These are phyloP conservation scores for Micractinium conductrix DNA, from an alignment of 139 green algal species.

Conservation along the genomic window DNA sequence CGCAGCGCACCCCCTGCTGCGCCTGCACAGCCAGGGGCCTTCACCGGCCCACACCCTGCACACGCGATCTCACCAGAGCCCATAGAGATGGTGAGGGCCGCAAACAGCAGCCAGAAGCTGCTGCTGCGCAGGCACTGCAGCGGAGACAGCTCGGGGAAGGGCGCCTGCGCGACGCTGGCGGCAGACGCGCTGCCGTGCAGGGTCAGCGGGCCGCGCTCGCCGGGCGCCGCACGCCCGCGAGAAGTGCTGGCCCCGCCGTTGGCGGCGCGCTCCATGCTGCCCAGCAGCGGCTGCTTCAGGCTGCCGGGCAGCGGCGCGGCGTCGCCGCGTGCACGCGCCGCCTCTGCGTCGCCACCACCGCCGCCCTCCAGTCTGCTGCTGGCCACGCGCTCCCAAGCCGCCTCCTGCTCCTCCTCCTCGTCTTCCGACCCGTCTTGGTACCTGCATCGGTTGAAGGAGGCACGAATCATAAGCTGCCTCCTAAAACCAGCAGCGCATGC, in stretches of 20 bases:
- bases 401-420: background rate
- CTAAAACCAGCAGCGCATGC: too few relatives aligned
- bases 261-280: background rate
- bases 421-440: background rate
- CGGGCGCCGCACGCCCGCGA: background rate
- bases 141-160: constrained; percentile 38
- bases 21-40: background rate
- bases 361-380: background rate
- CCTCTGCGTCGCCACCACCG: background rate
- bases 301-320: too few relatives aligned
- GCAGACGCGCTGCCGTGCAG: background rate
- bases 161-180: background rate
- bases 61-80: constrained; percentile 54
- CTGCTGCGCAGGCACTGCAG: constrained; percentile 43
- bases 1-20: background rate
- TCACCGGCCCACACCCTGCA: too few relatives aligned
- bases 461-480: too few relatives aligned
- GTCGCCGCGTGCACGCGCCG: background rate
- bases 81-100: constrained; percentile 55
- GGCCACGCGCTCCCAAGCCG: background rate
- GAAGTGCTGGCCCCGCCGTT: background rate
- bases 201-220: too few relatives aligned
- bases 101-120: constrained; percentile 76
- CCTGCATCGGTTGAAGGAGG: too few relatives aligned
- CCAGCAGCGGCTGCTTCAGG: constrained; percentile 20